Base-by-base conservation (phyloP, 139 green algal genomes). In the Penium margaritaceum region DNA sequence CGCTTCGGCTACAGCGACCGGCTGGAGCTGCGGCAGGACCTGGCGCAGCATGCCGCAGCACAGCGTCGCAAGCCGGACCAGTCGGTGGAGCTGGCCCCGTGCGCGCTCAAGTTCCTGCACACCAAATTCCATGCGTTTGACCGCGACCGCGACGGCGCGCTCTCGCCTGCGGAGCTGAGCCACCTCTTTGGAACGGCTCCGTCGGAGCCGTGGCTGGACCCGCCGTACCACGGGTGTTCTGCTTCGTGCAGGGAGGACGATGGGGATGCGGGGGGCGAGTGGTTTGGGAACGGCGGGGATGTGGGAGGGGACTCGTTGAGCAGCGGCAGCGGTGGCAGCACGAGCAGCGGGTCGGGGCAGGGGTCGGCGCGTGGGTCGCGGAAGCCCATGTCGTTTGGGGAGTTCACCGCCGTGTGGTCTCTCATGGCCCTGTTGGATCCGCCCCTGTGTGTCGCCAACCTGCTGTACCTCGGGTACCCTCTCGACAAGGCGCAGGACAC, bases 101-200 rank as follows among this genome's bases (percentile, higher is more conserved):
- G n/a, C 7, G 37, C 39, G 37, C 37, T 62, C 21, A 29, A 7
- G 14, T 70, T 53, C 39, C 39, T 53, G 19, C 7, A 70, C 32
- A 29, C 30, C 12, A 29, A 66, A 12, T 66, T 47, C 32, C 15
- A 57, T 57, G 19, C 21, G 41, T 94, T 87, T 67, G 91, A 96
- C 74, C 32, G 7, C 7, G 38, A 75, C 5, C 19, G 36, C 15
- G 74, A 81, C 39, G 67, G 58, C 30, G 43, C 37, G 3, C 47
- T 78, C 27, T 71, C 4, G 21, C 12, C 29, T 5, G 5, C 6
- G 21, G 74, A 81, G 68, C 14, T 81, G 67, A 67, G 78, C 5
- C 67, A 73, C 17, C 27, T 69, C 2, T 81, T 78, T 47, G 73
- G 46, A n/a, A 78, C 67, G 14, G 67, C 67, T 19, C 67, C 74